phyloP scores from a whole-genome alignment of 345 rosid genomes.

The Cochlearia excelsa region DNA sequence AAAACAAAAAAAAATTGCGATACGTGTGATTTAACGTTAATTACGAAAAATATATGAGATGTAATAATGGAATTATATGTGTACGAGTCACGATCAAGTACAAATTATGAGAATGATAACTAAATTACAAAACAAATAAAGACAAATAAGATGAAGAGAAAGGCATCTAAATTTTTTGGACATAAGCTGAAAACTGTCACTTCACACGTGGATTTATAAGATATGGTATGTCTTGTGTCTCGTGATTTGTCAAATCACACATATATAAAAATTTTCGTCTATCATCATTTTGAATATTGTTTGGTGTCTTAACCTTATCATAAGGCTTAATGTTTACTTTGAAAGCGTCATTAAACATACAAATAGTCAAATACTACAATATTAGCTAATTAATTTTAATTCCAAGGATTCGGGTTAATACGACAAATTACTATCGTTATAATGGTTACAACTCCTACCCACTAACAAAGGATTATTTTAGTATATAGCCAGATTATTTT shows the following conservation, averaged over 20 bases:
- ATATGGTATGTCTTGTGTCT: conserved; percentile 33
- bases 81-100: conserved; percentile 30
- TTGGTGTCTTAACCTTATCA: conserved; percentile 11
- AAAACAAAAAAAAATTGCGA: too few species aligned
- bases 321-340: too few species aligned
- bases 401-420: conserved; percentile 10
- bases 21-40: too few species aligned
- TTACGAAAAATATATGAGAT: conserved; percentile 11
- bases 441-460: conserved; percentile 19
- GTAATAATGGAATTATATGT: conserved; percentile 26
- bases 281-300: conserved; percentile 28
- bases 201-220: conserved; percentile 39
- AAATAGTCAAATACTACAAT: too few species aligned
- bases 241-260: conserved; percentile 38
- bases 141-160: conserved; percentile 22
- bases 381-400: conserved; percentile 4
- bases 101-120: conserved; percentile 24
- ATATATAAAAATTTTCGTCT: conserved; percentile 16
- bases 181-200: conserved; percentile 35
- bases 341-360: too few species aligned
- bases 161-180: conserved; percentile 26
- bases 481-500: too few species aligned
- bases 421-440: conserved; percentile 1
- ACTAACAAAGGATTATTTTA: conserved; percentile 18
- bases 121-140: conserved; percentile 14